These are phyloP conservation scores for Linnemannia exigua DNA, from an alignment of 192 early-diverging fungal genomes.

Conservation along the genomic window DNA sequence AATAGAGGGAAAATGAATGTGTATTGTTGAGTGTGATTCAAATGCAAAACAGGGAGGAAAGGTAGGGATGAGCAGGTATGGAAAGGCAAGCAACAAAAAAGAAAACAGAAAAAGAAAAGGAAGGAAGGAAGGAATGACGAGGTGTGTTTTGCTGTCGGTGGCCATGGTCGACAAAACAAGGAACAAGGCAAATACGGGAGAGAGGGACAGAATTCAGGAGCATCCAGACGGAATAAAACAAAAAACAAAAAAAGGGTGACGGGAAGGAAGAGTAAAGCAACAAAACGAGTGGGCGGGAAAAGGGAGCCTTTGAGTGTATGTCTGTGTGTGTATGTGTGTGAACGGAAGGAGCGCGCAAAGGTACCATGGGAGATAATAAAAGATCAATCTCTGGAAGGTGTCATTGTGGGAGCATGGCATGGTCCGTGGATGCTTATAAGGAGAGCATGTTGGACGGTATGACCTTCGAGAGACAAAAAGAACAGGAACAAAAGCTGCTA, in stretches of 20 bases:
- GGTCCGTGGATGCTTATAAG: neutral
- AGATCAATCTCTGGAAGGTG: neutral
- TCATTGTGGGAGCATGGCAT: too few relatives aligned
- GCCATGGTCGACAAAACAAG: neutral
- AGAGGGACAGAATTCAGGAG: constrained; percentile 4
- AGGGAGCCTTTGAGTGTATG: neutral
- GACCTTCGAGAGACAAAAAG: too few relatives aligned
- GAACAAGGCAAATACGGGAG: neutral
- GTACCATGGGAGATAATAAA: neutral
- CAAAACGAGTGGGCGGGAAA: neutral
- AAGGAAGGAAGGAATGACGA: neutral
- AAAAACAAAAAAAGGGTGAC: neutral
- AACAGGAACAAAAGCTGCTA: too few relatives aligned
- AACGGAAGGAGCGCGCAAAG: neutral
- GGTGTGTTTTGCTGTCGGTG: neutral
- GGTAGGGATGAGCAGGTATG: neutral
- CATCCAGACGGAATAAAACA: constrained; percentile 6
- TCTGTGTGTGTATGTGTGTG: neutral
- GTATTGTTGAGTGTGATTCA: neutral
- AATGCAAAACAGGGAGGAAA: neutral
- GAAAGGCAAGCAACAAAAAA: neutral
- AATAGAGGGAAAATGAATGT: neutral
- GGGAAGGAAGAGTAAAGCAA: neutral
- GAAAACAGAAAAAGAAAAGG: neutral
- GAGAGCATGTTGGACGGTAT: too few relatives aligned